Percentiles rank a stretch among this genome's conserved stretches.
These are phyloP conservation scores for Candida gorgasii DNA, from an alignment of 805 yeast species.

Conservation along the genomic window DNA sequence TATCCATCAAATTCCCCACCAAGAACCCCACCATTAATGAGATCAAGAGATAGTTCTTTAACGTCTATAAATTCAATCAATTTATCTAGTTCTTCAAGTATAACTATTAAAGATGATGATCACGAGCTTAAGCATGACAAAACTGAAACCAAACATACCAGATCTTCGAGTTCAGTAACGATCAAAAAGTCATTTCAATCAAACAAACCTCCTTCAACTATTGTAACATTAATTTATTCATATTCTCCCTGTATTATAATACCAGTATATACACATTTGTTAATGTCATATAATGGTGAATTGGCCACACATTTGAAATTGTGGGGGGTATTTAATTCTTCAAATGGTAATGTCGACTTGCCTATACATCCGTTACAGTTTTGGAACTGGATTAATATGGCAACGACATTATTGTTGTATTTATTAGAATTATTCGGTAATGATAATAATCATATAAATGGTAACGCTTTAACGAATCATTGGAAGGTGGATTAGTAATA, in stretches of 20 bases:
- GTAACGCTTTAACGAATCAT: slow-evolving; percentile 42
- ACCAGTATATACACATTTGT: slow-evolving; percentile 91
- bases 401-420: slow-evolving; percentile 75
- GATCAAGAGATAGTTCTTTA: slow-evolving; percentile 34
- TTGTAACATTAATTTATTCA: slow-evolving; percentile 67
- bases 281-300: slow-evolving; percentile 84
- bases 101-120: slow-evolving; percentile 5
- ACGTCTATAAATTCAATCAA: slow-evolving; percentile 22
- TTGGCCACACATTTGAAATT: slow-evolving; percentile 61
- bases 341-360: slow-evolving; percentile 22
- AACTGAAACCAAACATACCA: background rate
- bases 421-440: slow-evolving; percentile 67
- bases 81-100: slow-evolving; percentile 11
- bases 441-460: slow-evolving; percentile 26
- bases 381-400: slow-evolving; percentile 96
- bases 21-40: slow-evolving; percentile 37
- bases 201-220: slow-evolving; percentile 27
- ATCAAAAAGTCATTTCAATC: slow-evolving; percentile 10
- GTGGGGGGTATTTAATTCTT: slow-evolving; percentile 54
- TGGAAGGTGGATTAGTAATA: slow-evolving; percentile 39
- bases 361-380: slow-evolving; percentile 83
- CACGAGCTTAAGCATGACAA: slow-evolving; percentile 2
- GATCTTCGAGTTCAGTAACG: slow-evolving; percentile 1
- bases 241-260: slow-evolving; percentile 93
- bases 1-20: slow-evolving; percentile 41